Evolutionary conservation across 169 alveolate genomes (phyloP), one percentile per base, ranked within the genome.

Genomic region (Cryptosporidium muris): DNA sequence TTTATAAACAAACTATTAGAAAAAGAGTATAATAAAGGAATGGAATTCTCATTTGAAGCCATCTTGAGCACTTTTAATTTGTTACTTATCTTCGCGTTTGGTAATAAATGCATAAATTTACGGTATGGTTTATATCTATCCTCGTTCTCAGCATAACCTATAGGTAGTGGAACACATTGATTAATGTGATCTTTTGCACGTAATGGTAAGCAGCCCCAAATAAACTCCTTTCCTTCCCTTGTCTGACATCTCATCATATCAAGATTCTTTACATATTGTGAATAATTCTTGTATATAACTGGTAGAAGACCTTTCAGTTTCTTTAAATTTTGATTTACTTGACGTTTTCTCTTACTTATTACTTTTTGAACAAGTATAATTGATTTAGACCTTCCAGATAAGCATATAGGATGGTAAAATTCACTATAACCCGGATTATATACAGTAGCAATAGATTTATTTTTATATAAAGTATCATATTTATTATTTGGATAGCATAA

Each of bases 151-250:
- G 91, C 89, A 64, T 91, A 94, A 8, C 97, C 97, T 60, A 95
- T 95, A 2, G 97, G 97, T 40, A 94, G 89, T 1, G 97, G 96
- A 52, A 94, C 95, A 51, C 92, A 81, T 12, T 82, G 91, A 43
- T 94, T 89, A 14, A 96, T 96, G 63, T 82, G 93, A 56, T 94
- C 96, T 42, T 91, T 63, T 12, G 97, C 97, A 43, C 96, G 82
- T 25, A 94, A 94, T 7, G 97, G 97, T 63, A 94, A 90, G 9
- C 93, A 88, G 0, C 97, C 97, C 97, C 97, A 94, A 36, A 95
- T 91, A 82, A 93, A 94, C 25, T 25, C 25, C 25, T 25, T 25
- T 25, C 25, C 25, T 25, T 25, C 25, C 25, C 0, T 25, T 25
- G 25, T 25, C 25, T 25, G 25, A 25, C 25, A 25, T 25, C 25